Conservation (phyloP, 306 rosid genomes). For the Dalbergia oliveri region DNA sequence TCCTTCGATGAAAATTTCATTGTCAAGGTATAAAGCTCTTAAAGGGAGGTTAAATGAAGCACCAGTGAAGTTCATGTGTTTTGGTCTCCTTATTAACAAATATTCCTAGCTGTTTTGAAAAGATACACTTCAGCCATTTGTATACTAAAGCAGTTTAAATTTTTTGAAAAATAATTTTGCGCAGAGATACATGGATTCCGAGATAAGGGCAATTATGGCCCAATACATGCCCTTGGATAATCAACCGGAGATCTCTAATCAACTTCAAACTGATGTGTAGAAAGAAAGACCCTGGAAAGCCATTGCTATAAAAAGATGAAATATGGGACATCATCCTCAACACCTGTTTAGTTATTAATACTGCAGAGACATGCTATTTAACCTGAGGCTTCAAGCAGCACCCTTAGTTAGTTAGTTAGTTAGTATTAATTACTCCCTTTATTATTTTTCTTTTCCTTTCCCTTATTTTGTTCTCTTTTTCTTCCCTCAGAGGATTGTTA, state of each 20-base stretch:
- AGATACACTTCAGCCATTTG: slow-evolving; percentile 8
- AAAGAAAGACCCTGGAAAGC: background rate
- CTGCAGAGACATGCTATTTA: slow-evolving; percentile 10
- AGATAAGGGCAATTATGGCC: slow-evolving; percentile 96
- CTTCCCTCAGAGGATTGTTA: background rate
- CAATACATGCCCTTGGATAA: slow-evolving; percentile 99
- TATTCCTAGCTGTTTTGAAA: background rate
- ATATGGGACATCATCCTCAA: slow-evolving; percentile 6
- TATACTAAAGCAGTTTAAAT: background rate
- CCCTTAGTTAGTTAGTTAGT: slow-evolving; percentile 26
- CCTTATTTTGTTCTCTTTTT: background rate
- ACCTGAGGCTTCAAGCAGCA: slow-evolving; percentile 20
- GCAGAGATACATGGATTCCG: slow-evolving; percentile 96
- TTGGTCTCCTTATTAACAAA: background rate
- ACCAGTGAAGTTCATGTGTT: background rate
- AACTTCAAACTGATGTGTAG: slow-evolving; percentile 56
- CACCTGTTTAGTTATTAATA: background rate
- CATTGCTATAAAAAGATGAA: slow-evolving; percentile 12
- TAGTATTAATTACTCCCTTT: too few species aligned
- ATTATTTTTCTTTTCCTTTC: background rate
- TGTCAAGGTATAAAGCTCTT: background rate
- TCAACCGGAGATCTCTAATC: slow-evolving; percentile 67
- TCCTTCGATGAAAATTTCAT: background rate
- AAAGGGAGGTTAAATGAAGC: slow-evolving; percentile 1
- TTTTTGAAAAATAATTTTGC: background rate